Conservation (phyloP, 2,329 filamentous ascomycete genomes). For the Gaeumannomyces sp. region DNA sequence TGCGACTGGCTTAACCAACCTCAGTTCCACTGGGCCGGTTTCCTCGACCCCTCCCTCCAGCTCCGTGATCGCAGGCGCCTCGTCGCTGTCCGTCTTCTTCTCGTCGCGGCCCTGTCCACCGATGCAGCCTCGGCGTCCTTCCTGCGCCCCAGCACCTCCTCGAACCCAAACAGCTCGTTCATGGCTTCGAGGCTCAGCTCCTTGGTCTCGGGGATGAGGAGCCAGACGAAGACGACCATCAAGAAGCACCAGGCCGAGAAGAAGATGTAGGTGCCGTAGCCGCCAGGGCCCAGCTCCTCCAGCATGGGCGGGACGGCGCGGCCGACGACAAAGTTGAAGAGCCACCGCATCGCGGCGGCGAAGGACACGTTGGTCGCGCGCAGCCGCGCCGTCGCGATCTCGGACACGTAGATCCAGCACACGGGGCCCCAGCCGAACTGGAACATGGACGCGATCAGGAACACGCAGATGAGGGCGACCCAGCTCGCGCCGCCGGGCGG, state of each 20-base stretch:
- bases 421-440: slow-evolving; percentile 58
- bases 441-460: slow-evolving; percentile 57
- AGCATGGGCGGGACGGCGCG: slow-evolving; percentile 56
- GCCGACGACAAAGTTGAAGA: slow-evolving; percentile 60
- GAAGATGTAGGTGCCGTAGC: slow-evolving; percentile 47
- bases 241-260: slow-evolving; percentile 51
- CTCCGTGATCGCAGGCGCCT: background rate
- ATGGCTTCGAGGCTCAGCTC: slow-evolving; percentile 11
- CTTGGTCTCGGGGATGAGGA: slow-evolving; percentile 20
- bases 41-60: background rate
- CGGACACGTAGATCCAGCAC: slow-evolving; percentile 54
- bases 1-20: no score
- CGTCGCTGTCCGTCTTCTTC: background rate
- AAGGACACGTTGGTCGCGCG: slow-evolving; percentile 54
- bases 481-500: slow-evolving; percentile 41
- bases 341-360: slow-evolving; percentile 56
- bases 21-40: no score
- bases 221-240: slow-evolving; percentile 38
- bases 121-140: background rate
- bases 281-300: slow-evolving; percentile 16
- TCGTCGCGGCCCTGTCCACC: background rate
- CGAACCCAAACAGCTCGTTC: background rate
- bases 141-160: background rate
- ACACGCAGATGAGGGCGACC: slow-evolving; percentile 53
- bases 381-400: slow-evolving; percentile 55